Base-by-base conservation (phyloP, 2,329 filamentous ascomycete species). In the Hypocrella siamensis region DNA sequence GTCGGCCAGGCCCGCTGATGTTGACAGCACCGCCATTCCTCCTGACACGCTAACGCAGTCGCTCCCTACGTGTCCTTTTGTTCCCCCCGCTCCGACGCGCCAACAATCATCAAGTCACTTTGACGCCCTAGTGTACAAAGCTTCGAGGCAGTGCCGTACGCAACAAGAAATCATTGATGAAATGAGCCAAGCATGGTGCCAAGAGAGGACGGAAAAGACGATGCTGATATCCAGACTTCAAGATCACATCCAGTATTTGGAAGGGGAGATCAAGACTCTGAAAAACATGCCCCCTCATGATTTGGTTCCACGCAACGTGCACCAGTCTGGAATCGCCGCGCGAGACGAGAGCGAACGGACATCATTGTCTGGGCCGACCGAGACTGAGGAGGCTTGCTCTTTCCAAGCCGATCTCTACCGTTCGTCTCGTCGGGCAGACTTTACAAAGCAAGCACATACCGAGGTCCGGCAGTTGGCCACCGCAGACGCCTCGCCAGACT, bases 61-160 rank as follows among this genome's bases (percentile, higher is more conserved):
- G n/a, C n/a, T n/a, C n/a, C n/a, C n/a, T n/a, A n/a, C n/a, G n/a
- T n/a, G n/a, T n/a, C n/a, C n/a, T n/a, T n/a, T n/a, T n/a, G n/a
- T n/a, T n/a, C n/a, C n/a, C n/a, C n/a, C n/a, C n/a, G n/a, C n/a
- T n/a, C n/a, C n/a, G n/a, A n/a, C n/a, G n/a, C n/a, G n/a, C n/a
- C n/a, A n/a, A n/a, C n/a, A n/a, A n/a, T n/a, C n/a, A n/a, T n/a
- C n/a, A n/a, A n/a, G n/a, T n/a, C n/a, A 68, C 34, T 52, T 70
- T 34, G 65, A 70, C 42, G 64, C 63, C 6, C 67, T 63, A 38
- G 60, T 66, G 9, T 58, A 59, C 28, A 60, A 64, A 11, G 65
- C 61, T 4, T 67, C 70, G 40, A 61, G 67, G 43, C 60, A 70
- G n/a, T 69, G 69, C 42, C 60, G 60, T 38, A 63, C 68, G 40